Conservation (phyloP, 169 alveolate species). For the Eimeria maxima region DNA sequence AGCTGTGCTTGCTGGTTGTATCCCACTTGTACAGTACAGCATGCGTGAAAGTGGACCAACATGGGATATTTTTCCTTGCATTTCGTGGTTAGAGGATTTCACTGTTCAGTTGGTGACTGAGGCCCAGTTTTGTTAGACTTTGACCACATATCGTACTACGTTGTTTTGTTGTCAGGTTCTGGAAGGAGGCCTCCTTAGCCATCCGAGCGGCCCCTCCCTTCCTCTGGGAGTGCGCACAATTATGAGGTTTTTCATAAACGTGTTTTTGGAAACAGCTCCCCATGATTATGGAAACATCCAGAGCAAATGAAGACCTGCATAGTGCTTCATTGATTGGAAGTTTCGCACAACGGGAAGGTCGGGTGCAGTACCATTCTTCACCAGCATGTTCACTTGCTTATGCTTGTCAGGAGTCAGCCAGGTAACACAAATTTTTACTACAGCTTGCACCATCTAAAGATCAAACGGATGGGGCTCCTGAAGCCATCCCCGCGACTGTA, state of each 20-base stretch:
- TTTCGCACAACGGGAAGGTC: background rate
- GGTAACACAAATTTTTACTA: too few relatives aligned
- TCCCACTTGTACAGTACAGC: too few relatives aligned
- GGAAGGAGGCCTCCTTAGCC: too few relatives aligned
- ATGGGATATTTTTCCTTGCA: background rate
- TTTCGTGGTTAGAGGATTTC: background rate
- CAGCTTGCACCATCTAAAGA: too few relatives aligned
- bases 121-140: background rate
- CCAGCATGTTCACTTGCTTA: background rate
- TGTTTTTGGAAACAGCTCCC: background rate
- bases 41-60: too few relatives aligned
- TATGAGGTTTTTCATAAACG: background rate
- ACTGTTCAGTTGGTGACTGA: background rate
- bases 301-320: background rate
- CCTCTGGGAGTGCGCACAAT: background rate
- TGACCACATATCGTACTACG: background rate
- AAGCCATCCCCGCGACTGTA: background rate
- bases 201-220: too few relatives aligned
- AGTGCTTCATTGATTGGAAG: background rate
- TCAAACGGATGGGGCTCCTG: background rate
- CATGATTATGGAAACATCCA: background rate
- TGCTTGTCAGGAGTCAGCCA: background rate
- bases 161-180: too few relatives aligned
- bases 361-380: background rate
- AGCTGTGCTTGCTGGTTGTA: too few relatives aligned